These are phyloP conservation scores for Boehmeria nivea DNA, from an alignment of 306 rosid species.

Conservation along the genomic window DNA sequence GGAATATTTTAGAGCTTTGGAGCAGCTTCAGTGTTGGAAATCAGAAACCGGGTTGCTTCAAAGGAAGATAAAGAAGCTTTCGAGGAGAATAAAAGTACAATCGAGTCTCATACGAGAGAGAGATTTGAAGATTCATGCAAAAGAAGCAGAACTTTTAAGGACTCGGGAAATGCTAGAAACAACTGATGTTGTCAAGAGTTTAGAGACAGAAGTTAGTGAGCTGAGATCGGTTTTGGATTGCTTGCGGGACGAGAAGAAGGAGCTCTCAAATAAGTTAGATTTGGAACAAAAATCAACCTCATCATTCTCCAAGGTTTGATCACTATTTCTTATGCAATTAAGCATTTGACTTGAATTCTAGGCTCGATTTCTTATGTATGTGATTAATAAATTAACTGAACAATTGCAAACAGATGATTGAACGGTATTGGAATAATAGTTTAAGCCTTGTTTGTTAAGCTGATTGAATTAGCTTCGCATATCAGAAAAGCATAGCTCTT, in stretches of 20 bases:
- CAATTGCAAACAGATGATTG: too few species aligned
- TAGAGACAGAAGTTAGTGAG: conserved; percentile 48
- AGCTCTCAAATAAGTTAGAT: conserved; percentile 36
- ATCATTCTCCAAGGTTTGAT: conserved; percentile 32
- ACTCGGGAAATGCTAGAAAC: conserved; percentile 33
- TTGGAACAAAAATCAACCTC: conserved; percentile 31
- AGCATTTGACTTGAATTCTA: neutral
- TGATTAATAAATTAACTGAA: too few species aligned
- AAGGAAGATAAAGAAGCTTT: conserved; percentile 39
- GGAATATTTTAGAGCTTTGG: conserved; percentile 32
- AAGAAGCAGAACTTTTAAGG: conserved; percentile 40
- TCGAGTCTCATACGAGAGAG: conserved; percentile 34
- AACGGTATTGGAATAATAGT: neutral
- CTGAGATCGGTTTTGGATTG: conserved; percentile 32
- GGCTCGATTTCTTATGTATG: too few species aligned
- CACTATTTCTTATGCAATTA: neutral
- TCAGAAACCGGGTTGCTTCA: conserved; percentile 43
- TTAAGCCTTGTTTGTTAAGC: neutral
- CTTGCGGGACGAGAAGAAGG: conserved; percentile 44
- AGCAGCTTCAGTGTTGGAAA: conserved; percentile 41
- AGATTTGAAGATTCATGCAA: conserved; percentile 39
- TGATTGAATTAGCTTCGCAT: neutral
- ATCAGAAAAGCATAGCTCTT: too few species aligned
- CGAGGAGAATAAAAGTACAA: conserved; percentile 39
- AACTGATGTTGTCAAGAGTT: conserved; percentile 20